Conservation (phyloP, 176 grass and related monocot genomes). For the Areca catechu region DNA sequence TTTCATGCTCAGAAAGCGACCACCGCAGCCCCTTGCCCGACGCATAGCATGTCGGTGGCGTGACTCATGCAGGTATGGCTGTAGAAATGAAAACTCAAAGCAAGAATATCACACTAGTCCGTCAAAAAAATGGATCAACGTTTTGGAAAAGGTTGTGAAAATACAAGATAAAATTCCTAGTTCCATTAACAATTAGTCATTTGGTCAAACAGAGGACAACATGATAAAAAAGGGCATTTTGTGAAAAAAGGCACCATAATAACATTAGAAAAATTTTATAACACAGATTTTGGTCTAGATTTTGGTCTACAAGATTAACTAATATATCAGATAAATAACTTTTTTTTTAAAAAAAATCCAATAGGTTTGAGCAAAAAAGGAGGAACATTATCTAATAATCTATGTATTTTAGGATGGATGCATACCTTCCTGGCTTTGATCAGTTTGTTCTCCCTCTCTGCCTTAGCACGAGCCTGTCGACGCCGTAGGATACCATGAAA, state of each 20-base stretch:
- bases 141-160: no score
- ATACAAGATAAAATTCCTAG: no score
- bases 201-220: background rate
- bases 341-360: no score
- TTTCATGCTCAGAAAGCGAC: slow-evolving; percentile 93
- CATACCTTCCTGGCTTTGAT: slow-evolving; percentile 67
- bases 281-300: no score
- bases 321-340: no score
- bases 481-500: slow-evolving; percentile 86
- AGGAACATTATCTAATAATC: no score
- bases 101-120: no score
- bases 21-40: slow-evolving; percentile 58
- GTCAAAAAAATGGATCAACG: no score
- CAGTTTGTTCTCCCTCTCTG: slow-evolving; percentile 38
- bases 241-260: no score
- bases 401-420: background rate
- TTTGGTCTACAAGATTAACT: no score
- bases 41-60: slow-evolving; percentile 88
- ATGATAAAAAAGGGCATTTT: background rate
- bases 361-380: no score
- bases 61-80: slow-evolving; percentile 90
- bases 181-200: background rate
- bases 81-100: background rate
- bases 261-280: no score
- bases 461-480: slow-evolving; percentile 81